Conservation (phyloP, 1,284 basidiomycete species). For the Butyriboletus appendiculatus region DNA sequence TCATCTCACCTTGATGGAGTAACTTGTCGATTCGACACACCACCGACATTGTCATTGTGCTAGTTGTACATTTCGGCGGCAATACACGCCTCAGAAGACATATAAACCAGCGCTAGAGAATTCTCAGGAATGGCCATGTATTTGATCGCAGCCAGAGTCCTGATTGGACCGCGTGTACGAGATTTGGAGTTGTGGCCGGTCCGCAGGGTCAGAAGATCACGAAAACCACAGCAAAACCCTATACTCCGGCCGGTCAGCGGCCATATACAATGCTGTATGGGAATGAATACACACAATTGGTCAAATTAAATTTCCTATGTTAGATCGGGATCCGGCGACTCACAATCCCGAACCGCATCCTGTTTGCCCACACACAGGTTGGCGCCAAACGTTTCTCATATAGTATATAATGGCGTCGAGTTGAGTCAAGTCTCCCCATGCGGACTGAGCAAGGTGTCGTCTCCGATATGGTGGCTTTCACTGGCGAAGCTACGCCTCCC, state of each 20-base stretch:
- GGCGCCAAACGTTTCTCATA: no score
- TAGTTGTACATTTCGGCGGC: background rate
- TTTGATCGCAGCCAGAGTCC: background rate
- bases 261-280: background rate
- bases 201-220: background rate
- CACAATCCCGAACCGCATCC: background rate
- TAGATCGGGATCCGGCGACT: background rate
- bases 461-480: background rate
- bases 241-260: background rate
- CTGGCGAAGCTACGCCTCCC: background rate
- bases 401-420: no score
- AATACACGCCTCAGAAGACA: background rate
- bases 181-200: background rate
- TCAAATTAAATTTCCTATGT: no score
- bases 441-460: background rate
- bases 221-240: background rate
- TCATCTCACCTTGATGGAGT: no score
- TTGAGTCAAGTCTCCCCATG: no score
- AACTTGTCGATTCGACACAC: no score
- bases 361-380: no score
- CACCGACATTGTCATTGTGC: no score
- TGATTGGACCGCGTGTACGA: background rate
- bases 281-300: background rate
- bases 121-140: background rate
- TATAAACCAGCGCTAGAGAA: background rate